Evolutionary conservation across 208 protist species (phyloP).

Genomic region (Vickermania spadyakhi): DNA sequence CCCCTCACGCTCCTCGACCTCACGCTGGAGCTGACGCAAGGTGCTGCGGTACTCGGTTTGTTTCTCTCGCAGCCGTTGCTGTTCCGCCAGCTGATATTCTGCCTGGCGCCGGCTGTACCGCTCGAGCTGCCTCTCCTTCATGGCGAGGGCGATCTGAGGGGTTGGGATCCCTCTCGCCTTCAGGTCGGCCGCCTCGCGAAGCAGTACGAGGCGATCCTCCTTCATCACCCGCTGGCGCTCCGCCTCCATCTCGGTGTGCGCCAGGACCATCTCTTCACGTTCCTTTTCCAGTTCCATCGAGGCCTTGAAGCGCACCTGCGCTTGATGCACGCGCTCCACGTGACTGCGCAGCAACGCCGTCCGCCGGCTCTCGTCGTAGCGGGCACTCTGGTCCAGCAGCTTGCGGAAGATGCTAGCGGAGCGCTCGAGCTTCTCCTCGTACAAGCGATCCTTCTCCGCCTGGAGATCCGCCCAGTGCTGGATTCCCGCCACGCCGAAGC

Average conservation of each 20-base stretch:
- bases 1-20: constrained; percentile 69
- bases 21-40: constrained; percentile 53
- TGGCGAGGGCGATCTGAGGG: constrained; percentile 20
- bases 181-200: constrained; percentile 59
- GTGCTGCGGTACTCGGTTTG: constrained; percentile 48
- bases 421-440: constrained; percentile 64
- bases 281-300: constrained; percentile 78
- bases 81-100: constrained; percentile 62
- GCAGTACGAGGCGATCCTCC: constrained; percentile 33
- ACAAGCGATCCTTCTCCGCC: constrained; percentile 67
- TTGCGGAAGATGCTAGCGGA: constrained; percentile 67
- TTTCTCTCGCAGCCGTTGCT: constrained; percentile 30
- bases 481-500: constrained; percentile 67
- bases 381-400: constrained; percentile 57
- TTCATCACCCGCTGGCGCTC: constrained; percentile 27
- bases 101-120: constrained; percentile 45
- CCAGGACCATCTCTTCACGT: constrained; percentile 64
- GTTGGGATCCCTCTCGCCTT: constrained; percentile 31
- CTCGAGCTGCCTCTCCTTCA: constrained; percentile 51
- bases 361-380: constrained; percentile 59
- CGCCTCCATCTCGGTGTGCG: constrained; percentile 55
- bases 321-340: constrained; percentile 65
- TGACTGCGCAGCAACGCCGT: constrained; percentile 55
- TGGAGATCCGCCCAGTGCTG: constrained; percentile 85
- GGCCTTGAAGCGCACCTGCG: constrained; percentile 78